These are phyloP conservation scores for Firmiana major DNA, from an alignment of 345 rosid species.

Conservation along the genomic window DNA sequence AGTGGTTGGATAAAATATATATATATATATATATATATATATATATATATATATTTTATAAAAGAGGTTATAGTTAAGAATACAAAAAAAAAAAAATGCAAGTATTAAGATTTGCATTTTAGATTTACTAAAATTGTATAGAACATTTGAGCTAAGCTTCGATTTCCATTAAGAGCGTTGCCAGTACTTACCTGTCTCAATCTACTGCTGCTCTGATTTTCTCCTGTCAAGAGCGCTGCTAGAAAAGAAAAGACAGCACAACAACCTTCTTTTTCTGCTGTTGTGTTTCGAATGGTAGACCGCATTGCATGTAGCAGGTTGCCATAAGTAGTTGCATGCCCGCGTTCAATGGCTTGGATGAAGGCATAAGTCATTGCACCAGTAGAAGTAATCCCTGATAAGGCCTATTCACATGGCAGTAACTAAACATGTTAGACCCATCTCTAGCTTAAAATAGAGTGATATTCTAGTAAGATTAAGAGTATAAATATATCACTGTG, in stretches of 20 bases:
- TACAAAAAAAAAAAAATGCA: no score
- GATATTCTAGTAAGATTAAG: not conserved
- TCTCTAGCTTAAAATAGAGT: no score
- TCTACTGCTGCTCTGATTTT: slow-evolving; percentile 28
- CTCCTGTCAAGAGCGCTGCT: slow-evolving; percentile 59
- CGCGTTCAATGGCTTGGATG: slow-evolving; percentile 78
- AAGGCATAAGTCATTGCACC: slow-evolving; percentile 97
- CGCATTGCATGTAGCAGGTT: slow-evolving; percentile 68
- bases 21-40: no score
- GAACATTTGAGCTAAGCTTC: no score
- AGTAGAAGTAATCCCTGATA: slow-evolving; percentile 63
- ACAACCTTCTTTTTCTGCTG: slow-evolving; percentile 36
- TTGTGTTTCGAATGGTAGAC: slow-evolving; percentile 51
- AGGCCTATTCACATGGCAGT: slow-evolving; percentile 41
- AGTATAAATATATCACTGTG: not conserved
- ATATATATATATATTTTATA: no score
- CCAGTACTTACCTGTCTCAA: no score
- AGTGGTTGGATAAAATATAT: no score
- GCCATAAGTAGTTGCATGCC: slow-evolving; percentile 67
- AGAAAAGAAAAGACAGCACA: slow-evolving; percentile 48
- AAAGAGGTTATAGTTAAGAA: no score
- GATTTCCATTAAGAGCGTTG: no score
- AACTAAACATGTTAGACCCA: not conserved
- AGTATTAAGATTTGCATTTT: no score
- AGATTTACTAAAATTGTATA: no score